phyloP scores from a whole-genome alignment of 306 rosid genomes.

The Echinosophora koreensis region DNA sequence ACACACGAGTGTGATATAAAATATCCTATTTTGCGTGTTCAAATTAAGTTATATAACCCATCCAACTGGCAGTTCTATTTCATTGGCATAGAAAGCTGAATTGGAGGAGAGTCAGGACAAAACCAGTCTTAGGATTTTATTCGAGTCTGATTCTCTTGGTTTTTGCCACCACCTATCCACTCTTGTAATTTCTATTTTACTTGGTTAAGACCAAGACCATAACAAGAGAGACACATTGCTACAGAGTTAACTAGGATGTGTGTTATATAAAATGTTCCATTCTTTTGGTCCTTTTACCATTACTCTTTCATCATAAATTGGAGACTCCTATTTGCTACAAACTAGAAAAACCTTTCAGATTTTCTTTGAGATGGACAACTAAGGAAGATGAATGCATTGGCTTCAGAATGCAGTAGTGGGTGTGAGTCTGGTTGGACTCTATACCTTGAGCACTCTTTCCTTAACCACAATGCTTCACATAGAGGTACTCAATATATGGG shows the following conservation, averaged over 20 bases:
- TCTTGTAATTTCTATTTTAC: constrained; percentile 38
- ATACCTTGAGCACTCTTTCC: constrained; percentile 80
- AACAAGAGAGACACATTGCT: constrained; percentile 33
- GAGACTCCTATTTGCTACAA: neutral
- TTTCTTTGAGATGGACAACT: constrained; percentile 6
- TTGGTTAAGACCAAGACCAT: constrained; percentile 40
- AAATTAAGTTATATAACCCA: constrained; percentile 13
- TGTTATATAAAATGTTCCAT: constrained; percentile 23
- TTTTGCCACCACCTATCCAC: constrained; percentile 36
- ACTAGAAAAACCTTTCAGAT: constrained; percentile 30
- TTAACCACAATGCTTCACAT: constrained; percentile 56
- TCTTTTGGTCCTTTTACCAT: constrained; percentile 38
- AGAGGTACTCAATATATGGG: constrained; percentile 31
- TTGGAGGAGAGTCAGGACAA: constrained; percentile 58
- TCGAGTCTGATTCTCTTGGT: constrained; percentile 40
- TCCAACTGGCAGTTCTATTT: constrained; percentile 67
- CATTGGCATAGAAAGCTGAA: constrained; percentile 50
- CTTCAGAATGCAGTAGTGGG: constrained; percentile 83
- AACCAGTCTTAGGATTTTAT: constrained; percentile 53
- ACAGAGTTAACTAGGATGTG: constrained; percentile 17
- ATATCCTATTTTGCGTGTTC: no score
- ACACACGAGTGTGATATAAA: no score
- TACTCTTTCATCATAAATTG: constrained; percentile 35
- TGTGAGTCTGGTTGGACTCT: constrained; percentile 99
- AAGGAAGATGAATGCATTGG: constrained; percentile 66